Conservation (phyloP, 2,329 filamentous ascomycete species). For the Colletotrichum echinochloae region DNA sequence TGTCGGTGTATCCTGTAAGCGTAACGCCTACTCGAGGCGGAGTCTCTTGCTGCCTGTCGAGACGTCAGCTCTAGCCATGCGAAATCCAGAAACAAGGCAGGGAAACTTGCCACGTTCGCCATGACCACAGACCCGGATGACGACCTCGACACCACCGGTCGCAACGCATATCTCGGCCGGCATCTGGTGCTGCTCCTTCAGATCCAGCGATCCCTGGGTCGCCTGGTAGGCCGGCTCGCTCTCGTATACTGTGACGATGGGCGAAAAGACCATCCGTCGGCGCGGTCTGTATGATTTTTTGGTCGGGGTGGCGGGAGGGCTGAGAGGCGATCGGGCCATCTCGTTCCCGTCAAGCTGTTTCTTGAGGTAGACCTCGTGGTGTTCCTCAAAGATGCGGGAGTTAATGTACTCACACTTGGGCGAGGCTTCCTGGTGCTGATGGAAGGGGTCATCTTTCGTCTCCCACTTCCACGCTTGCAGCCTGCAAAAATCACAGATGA, state of each 20-base stretch:
- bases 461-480: constrained; percentile 32
- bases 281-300: constrained; percentile 1
- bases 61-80: neutral
- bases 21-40: neutral
- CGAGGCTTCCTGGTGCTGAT: neutral
- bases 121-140: neutral
- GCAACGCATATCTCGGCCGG: neutral
- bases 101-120: neutral
- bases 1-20: neutral
- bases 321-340: neutral
- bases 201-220: neutral
- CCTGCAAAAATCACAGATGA: constrained; percentile 9
- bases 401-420: neutral
- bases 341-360: neutral
- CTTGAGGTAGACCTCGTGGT: neutral
- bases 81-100: fast-evolving
- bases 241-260: neutral
- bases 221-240: neutral
- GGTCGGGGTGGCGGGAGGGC: neutral
- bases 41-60: neutral
- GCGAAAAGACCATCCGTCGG: neutral
- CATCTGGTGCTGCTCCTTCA: neutral
- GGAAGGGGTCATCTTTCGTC: constrained; percentile 18
- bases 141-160: neutral
- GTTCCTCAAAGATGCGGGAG: neutral